Base-by-base conservation (phyloP, 768 basidiomycete species). In the Pleurotus eryngii region DNA sequence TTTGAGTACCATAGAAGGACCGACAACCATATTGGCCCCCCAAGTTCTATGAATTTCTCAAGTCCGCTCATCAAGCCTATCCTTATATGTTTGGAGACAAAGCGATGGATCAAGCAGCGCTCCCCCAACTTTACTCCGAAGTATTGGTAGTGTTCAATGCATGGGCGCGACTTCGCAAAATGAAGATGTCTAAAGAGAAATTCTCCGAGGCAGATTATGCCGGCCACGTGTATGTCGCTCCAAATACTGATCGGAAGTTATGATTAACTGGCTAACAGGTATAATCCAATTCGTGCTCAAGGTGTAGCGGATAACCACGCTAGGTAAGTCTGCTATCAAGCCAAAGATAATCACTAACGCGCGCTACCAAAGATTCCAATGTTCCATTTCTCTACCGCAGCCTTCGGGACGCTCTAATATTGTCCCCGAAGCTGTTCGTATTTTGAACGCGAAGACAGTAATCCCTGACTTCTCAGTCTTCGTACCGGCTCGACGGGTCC, bases 181-280 rank as follows among this genome's bases (percentile, higher is more conserved):
- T 83, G 78, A 73, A 67, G n/a, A 65, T 65, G 4, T 73, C 74
- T 4, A 73, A 72, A 17, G 76, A 80, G 53, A 81, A 72, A 62
- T 78, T 74, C 69, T 81, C 79, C 2, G 82, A 84, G 60, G 79
- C 81, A 1, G 83, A 83, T 59, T 82, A 74, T 57, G 80, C 74
- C 14, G 74, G 76, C n/a, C 80, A 79, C 49, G 81, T 83, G 80
- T 84, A 65, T 49, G 80, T 67, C 50, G 26, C 37, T 9, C 43
- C 17, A 42, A 22, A 20, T 37, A 30, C n/a, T 54, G 27, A 43
- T n/a, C 11, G 22, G 22, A 12, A 49, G 15, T 24, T 42, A 11
- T 20, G 46, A 56, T 46, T 55, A 24, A 8, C 53, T 24, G 47
- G 7, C 39, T 45, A 22, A 40, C 56, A 81, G 80, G 5, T 83